Conservation (phyloP, 352 stramenopile species). For the Pythium monospermum region DNA sequence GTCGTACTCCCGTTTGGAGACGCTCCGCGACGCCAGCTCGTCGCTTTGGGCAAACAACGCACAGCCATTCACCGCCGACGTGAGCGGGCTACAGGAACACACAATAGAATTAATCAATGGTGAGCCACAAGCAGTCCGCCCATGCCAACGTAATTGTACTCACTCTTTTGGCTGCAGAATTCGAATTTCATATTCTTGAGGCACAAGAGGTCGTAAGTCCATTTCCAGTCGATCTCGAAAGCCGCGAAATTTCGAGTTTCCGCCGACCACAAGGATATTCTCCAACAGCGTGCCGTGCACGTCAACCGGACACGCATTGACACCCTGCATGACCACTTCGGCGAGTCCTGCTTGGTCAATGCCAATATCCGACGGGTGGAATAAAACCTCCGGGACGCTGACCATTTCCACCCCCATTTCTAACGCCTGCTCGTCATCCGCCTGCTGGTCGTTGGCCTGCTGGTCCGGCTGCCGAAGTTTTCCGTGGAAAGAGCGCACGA, state of each 20-base stretch:
- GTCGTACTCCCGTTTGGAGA: conserved; percentile 71
- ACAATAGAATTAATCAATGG: neutral
- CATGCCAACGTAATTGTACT: conserved; percentile 12
- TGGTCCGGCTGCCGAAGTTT: conserved; percentile 6
- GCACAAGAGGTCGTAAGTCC: conserved; percentile 57
- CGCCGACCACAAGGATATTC: conserved; percentile 86
- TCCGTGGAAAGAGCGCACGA: conserved; percentile 66
- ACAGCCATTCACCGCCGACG: conserved; percentile 54
- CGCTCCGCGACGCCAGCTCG: conserved; percentile 25
- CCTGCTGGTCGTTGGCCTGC: conserved; percentile 11
- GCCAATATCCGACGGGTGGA: conserved; percentile 89
- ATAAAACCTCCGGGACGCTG: conserved; percentile 88
- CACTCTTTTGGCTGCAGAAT: conserved; percentile 47
- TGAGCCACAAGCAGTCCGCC: conserved; percentile 2
- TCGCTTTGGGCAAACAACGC: conserved; percentile 31
- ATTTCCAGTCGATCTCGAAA: conserved; percentile 65
- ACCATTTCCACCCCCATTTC: conserved; percentile 87
- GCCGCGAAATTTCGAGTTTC: conserved; percentile 84
- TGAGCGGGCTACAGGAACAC: conserved; percentile 38
- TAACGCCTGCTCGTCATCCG: conserved; percentile 63
- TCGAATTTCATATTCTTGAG: conserved; percentile 40
- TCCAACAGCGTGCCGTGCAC: conserved; percentile 73
- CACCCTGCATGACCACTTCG: conserved; percentile 80
- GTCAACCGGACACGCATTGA: conserved; percentile 68
- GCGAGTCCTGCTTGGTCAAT: conserved; percentile 83